Evolutionary conservation across 257 asterid species (phyloP).

Genomic region (Schizonepeta tenuifolia): DNA sequence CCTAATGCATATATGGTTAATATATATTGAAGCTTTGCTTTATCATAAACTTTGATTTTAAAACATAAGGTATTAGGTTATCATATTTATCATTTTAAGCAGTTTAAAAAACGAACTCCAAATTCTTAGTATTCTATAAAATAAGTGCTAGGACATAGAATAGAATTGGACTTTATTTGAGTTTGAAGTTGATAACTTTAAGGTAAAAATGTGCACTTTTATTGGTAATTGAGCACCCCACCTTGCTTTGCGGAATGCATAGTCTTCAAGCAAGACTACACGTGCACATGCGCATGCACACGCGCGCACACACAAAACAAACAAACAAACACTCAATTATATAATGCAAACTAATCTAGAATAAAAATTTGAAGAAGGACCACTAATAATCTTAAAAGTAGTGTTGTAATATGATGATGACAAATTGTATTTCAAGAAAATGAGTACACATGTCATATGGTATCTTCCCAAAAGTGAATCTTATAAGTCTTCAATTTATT

Average conservation of each 20-base stretch:
- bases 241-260: constrained; percentile 46
- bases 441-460: constrained; percentile 29
- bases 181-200: constrained; percentile 21
- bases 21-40: no score
- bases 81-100: no score
- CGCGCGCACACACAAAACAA: constrained; percentile 4
- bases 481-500: background rate
- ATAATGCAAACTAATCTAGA: constrained; percentile 28
- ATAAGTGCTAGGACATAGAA: background rate
- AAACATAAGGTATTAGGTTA: no score
- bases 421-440: constrained; percentile 37
- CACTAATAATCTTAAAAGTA: constrained; percentile 45
- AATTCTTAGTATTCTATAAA: background rate
- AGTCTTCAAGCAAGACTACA: constrained; percentile 41
- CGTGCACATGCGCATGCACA: constrained; percentile 48
- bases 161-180: constrained; percentile 2
- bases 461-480: constrained; percentile 28
- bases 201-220: constrained; percentile 35
- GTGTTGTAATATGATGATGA: constrained; percentile 36
- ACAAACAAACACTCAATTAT: constrained; percentile 23
- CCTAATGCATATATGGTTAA: no score
- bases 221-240: constrained; percentile 37
- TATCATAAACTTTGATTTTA: no score
- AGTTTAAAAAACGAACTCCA: no score
- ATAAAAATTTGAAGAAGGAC: constrained; percentile 26